Base-by-base conservation (phyloP, 1,284 basidiomycete genomes). In the Mycena citricolor region DNA sequence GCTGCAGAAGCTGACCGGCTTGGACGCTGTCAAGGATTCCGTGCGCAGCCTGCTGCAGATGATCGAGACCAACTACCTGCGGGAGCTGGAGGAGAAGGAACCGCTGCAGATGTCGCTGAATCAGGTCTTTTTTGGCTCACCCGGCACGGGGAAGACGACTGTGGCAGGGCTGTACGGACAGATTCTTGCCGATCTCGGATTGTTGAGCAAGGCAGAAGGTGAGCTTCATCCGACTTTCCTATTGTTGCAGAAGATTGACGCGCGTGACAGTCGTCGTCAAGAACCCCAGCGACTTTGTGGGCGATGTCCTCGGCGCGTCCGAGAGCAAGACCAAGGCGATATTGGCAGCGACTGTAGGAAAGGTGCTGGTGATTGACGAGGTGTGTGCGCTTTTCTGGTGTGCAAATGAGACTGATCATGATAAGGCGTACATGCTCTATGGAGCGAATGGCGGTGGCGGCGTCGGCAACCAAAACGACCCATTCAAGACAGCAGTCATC, bases 151-250 rank as follows among this genome's bases (percentile, higher is more conserved):
- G 0, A 84, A 84, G 56, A 84, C 81, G 3, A 77, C 81, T 0
- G 81, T 85, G 0, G 81, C 79, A 2, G 76, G 76, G 52, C 55
- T 81, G 13, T 84, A 84, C 49, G 82, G 82, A 1, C 69, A 70
- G 46, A 76, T 84, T 42, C 60, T 85, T 4, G 70, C 71, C 0
- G 79, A 83, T 46, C 57, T 85, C 0, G 74, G 76, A 6, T 59
- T 85, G 30, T 57, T 84, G 16, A 82, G 78, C 57, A 82, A 81
- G 35, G 79, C 79, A 12, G 82, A 84, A 76, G 80, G 82, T 81
- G 52, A 38, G 8, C 5, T 21, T 17, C 16, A 16, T 11, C 13
- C 13, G 8, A 36, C 12, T 17, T 23, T 8, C 8, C n/a, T 8
- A 8, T 32, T 8, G 8, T 8, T 16, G 8, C 12, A 13, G 16